Percentiles rank a stretch among this genome's conserved stretches.
Evolutionary conservation across 2,329 filamentous ascomycete genomes (phyloP).

Genomic region (Huntiella omanensis): DNA sequence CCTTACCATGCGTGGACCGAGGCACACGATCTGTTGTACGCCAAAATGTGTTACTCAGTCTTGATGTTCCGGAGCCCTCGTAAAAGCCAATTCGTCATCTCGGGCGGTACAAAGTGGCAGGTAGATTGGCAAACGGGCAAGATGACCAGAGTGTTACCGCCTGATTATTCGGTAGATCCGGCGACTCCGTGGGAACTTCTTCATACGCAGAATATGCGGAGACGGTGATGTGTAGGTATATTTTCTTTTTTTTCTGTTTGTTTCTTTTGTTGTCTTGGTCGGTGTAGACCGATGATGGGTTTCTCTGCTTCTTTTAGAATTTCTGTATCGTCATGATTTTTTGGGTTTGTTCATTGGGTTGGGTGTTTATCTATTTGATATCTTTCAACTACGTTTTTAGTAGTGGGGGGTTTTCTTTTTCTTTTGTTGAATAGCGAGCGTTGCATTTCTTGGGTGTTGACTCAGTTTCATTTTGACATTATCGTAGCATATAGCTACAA

Average conservation of each 20-base stretch:
- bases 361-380: background rate
- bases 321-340: background rate
- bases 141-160: slow-evolving; percentile 33
- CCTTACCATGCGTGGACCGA: slow-evolving; percentile 35
- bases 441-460: too few species aligned
- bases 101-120: slow-evolving; percentile 37
- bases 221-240: background rate
- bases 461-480: background rate
- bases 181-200: slow-evolving; percentile 31
- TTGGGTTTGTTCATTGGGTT: background rate
- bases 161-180: slow-evolving; percentile 33
- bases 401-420: too few species aligned
- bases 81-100: slow-evolving; percentile 38
- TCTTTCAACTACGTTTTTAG: too few species aligned
- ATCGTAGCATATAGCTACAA: background rate
- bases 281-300: too few species aligned
- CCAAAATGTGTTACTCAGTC: slow-evolving; percentile 40
- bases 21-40: slow-evolving; percentile 39
- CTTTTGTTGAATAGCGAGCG: too few species aligned
- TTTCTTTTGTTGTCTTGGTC: slow-evolving; percentile 1
- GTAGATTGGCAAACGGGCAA: slow-evolving; percentile 40
- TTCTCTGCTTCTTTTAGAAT: background rate
- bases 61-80: slow-evolving; percentile 36
- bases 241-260: background rate
- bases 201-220: slow-evolving; percentile 27